Evolutionary conservation across 768 basidiomycete genomes (phyloP).

Genomic region (Calocybe cyanea): DNA sequence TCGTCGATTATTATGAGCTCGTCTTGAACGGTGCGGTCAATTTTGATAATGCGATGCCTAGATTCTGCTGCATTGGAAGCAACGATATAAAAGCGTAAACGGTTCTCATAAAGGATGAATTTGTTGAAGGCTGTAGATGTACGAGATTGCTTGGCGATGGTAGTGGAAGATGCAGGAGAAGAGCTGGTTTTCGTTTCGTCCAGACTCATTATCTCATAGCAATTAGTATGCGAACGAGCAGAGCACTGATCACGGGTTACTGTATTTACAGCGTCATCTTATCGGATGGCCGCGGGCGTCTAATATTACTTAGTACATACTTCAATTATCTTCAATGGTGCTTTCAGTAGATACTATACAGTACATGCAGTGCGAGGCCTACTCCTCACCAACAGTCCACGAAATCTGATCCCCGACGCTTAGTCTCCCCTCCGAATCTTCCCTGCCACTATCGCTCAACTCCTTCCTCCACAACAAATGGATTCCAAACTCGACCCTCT

Average conservation of each 20-base stretch:
- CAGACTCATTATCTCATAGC: no score
- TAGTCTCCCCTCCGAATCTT: slow-evolving; percentile 1
- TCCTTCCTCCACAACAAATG: slow-evolving; percentile 14
- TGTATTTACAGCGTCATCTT: no score
- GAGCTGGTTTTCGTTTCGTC: not conserved
- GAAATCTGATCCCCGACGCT: slow-evolving; percentile 11
- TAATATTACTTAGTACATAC: no score
- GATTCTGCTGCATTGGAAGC: slow-evolving; percentile 88
- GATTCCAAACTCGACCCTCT: slow-evolving; percentile 14
- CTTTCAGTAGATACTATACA: not conserved
- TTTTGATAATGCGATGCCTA: slow-evolving; percentile 87
- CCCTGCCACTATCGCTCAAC: not conserved
- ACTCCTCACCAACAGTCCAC: slow-evolving; percentile 3
- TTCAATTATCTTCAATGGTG: no score
- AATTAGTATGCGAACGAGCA: no score
- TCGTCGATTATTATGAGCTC: slow-evolving; percentile 83
- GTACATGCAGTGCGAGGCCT: not conserved
- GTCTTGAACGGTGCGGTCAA: slow-evolving; percentile 80
- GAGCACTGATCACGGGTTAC: no score
- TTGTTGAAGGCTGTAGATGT: slow-evolving; percentile 58
- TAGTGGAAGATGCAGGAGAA: not conserved
- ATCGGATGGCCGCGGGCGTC: no score
- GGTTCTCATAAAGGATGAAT: slow-evolving; percentile 92
- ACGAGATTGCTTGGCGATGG: not conserved
- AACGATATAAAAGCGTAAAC: slow-evolving; percentile 85